Base-by-base conservation (phyloP, 148 eudicot genomes). In the Vaccinium myrtillus region DNA sequence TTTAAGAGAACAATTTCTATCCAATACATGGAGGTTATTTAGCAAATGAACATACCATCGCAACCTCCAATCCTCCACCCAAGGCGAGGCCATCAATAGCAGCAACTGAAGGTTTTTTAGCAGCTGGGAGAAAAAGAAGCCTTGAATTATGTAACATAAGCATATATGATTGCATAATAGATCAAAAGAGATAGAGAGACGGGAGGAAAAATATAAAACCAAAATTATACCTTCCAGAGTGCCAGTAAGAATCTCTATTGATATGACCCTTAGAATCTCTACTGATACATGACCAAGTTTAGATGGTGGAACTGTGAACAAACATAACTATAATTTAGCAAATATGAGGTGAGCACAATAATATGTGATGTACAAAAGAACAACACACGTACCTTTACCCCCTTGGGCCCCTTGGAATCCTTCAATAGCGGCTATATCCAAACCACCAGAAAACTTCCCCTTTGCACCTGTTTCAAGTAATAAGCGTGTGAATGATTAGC, bases 31-130 rank as follows among this genome's bases (percentile, higher is more conserved):
- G 18, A 46, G 53, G 56, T 50, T 50, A 50, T 50, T 8, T 50
- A 77, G n/a, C 13, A 54, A 14, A 54, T 9, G 1, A 13, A 86
- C 95, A 77, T 89, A 97, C 99, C 99, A 97, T 97, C 80, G 99
- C 97, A 87, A 97, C 96, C 89, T 97, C 99, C 86, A 97, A 81
- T 46, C 99, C 99, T 82, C 98, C 99, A 85, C 99, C 99, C 74
- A 95, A 88, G 63, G 99, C 98, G 54, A 94, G 90, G 82, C 99
- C 99, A 89, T 97, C 98, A 81, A 97, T 91, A 78, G 99, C 98
- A 82, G 98, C 99, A 85, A 97, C 99, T 49, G 95, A 92, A 39
- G 99, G 99, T 85, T 97, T 97, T 79, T 83, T 93, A n/a, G 96
- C 94, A 89, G 92, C 99, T 97, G 89, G 23, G 71, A 65, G 70